Evolutionary conservation across 139 green algal species (phyloP).

Genomic region (Tetraselmis striata): DNA sequence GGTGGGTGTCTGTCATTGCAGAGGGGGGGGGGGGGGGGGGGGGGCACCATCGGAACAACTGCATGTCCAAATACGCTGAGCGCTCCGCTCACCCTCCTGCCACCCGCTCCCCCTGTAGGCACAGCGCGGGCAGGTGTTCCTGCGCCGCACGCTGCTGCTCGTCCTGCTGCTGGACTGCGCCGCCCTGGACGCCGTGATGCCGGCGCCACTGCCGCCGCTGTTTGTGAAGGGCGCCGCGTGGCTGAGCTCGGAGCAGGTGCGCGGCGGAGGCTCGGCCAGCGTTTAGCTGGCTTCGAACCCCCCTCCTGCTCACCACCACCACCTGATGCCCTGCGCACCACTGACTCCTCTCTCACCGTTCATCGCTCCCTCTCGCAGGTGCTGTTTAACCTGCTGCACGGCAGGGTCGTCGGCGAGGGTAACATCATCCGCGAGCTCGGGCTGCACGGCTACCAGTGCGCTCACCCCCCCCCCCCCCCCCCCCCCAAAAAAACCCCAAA

Average conservation of each 20-base stretch:
- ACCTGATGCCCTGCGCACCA: background rate
- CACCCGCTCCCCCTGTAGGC: too few species aligned
- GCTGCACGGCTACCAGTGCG: conserved; percentile 43
- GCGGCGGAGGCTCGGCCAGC: background rate
- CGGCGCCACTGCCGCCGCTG: background rate
- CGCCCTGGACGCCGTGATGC: background rate
- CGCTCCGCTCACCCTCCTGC: too few species aligned
- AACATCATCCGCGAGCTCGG: conserved; percentile 65
- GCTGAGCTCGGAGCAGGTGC: background rate
- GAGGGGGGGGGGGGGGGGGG: too few species aligned
- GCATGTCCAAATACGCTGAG: conserved; percentile 47
- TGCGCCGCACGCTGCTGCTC: conserved; percentile 74
- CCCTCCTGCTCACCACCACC: background rate
- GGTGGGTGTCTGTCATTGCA: too few species aligned
- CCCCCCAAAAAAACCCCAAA: too few species aligned
- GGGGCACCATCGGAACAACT: too few species aligned
- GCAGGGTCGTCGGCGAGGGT: conserved; percentile 59
- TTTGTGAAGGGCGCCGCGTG: background rate
- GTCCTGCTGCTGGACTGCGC: conserved; percentile 68
- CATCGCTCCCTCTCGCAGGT: conserved; percentile 27
- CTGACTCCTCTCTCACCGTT: too few species aligned
- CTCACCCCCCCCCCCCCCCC: background rate
- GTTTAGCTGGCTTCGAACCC: background rate
- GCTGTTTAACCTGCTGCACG: conserved; percentile 45
- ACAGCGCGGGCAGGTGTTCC: conserved; percentile 40